Conservation (phyloP, 441 rosid genomes). For the Eutrema salsugineum region DNA sequence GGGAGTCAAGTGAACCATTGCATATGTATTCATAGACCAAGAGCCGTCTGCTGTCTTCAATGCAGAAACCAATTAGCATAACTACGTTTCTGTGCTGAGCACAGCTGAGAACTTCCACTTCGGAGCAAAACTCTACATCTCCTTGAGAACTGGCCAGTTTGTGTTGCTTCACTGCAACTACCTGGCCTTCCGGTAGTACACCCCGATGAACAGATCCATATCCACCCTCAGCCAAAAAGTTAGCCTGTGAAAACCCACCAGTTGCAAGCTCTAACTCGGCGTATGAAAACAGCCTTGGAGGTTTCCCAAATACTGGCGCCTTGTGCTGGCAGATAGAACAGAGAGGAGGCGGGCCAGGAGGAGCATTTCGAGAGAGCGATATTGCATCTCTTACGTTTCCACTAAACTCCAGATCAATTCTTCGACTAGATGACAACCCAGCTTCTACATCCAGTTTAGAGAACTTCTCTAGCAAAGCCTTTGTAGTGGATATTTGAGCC, state of each 20-base stretch:
- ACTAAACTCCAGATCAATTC: slow-evolving; percentile 62
- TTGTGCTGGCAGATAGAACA: slow-evolving; percentile 97
- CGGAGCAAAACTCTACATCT: slow-evolving; percentile 97
- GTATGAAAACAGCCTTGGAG: slow-evolving; percentile 91
- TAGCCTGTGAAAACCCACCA: slow-evolving; percentile 86
- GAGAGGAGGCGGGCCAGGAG: slow-evolving; percentile 94
- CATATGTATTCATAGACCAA: slow-evolving; percentile 97
- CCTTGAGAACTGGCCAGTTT: slow-evolving; percentile 97
- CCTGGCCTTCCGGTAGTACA: slow-evolving; percentile 85
- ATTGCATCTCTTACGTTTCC: slow-evolving; percentile 87
- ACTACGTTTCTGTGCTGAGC: slow-evolving; percentile 99
- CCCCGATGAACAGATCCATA: slow-evolving; percentile 99
- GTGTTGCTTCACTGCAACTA: slow-evolving; percentile 97
- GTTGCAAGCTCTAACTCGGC: slow-evolving; percentile 95
- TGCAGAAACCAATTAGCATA: slow-evolving; percentile 92
- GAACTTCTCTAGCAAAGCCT: slow-evolving; percentile 66
- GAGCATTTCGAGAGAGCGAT: slow-evolving; percentile 71
- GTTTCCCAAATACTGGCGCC: slow-evolving; percentile 96
- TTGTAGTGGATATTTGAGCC: slow-evolving; percentile 49
- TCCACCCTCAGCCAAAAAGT: slow-evolving; percentile 99
- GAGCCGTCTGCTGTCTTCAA: slow-evolving; percentile 90
- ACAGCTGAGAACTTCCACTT: slow-evolving; percentile 98
- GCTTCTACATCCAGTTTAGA: slow-evolving; percentile 62
- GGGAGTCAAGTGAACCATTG: slow-evolving; percentile 94
- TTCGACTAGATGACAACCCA: slow-evolving; percentile 45